Conservation (phyloP, 768 basidiomycete species). For the Daedalea quercina region DNA sequence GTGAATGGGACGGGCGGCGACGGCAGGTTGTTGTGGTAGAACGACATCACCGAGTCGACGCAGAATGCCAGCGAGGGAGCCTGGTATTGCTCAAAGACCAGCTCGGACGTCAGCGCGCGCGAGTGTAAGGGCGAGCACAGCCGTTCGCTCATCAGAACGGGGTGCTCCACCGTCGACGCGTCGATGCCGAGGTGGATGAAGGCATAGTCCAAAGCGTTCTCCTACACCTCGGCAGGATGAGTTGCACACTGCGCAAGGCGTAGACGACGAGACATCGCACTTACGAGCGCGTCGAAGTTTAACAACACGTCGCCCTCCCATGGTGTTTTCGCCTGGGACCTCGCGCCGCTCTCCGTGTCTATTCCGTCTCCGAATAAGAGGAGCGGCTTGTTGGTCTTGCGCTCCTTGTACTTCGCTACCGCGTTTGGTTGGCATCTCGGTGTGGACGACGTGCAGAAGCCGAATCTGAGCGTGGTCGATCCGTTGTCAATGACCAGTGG, state of each 20-base stretch:
- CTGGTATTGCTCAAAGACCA: slow-evolving; percentile 90
- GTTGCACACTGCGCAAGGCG: slow-evolving; percentile 1
- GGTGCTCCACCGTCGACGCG: slow-evolving; percentile 69
- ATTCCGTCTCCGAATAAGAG: slow-evolving; percentile 84
- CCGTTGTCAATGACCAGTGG: slow-evolving; percentile 91
- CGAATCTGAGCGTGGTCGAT: slow-evolving; percentile 75
- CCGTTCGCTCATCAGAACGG: slow-evolving; percentile 90
- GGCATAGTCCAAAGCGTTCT: slow-evolving; percentile 89
- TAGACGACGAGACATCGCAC: slow-evolving; percentile 24
- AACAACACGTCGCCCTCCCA: slow-evolving; percentile 94
- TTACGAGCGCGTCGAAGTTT: slow-evolving; percentile 89
- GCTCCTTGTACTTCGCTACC: slow-evolving; percentile 84
- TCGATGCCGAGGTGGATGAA: slow-evolving; percentile 86
- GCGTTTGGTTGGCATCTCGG: slow-evolving; percentile 66
- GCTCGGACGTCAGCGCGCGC: slow-evolving; percentile 86
- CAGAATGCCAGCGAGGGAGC: slow-evolving; percentile 85
- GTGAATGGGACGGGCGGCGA: slow-evolving; percentile 30
- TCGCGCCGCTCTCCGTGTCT: slow-evolving; percentile 80
- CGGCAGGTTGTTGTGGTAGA: slow-evolving; percentile 71
- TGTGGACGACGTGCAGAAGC: slow-evolving; percentile 56
- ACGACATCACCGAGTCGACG: slow-evolving; percentile 88
- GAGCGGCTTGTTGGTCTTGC: slow-evolving; percentile 75
- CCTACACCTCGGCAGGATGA: slow-evolving; percentile 42
- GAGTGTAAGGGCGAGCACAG: slow-evolving; percentile 86
- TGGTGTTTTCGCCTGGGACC: slow-evolving; percentile 69